Evolutionary conservation across 1,284 basidiomycete genomes (phyloP).

Genomic region (Fomitopsis betulina): DNA sequence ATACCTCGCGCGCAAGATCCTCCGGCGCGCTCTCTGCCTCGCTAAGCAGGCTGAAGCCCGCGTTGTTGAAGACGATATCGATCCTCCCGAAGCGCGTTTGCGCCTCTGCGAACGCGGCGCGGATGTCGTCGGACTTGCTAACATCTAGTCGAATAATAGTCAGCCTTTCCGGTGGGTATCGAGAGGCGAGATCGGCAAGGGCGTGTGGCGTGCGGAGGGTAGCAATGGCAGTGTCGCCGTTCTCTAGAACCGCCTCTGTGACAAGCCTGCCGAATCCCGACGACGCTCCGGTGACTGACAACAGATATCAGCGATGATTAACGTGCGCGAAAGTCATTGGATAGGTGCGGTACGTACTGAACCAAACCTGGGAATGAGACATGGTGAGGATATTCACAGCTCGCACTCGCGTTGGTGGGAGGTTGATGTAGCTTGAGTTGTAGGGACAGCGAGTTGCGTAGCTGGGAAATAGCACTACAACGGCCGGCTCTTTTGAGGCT

Average conservation of each 20-base stretch:
- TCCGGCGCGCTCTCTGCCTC: slow-evolving; percentile 19
- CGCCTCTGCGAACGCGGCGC: slow-evolving; percentile 8
- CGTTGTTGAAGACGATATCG: slow-evolving; percentile 20
- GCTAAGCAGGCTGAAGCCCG: slow-evolving; percentile 10
- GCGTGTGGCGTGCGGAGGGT: slow-evolving; percentile 13
- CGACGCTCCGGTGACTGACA: slow-evolving; percentile 18
- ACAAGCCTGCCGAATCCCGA: slow-evolving; percentile 14
- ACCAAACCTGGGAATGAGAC: slow-evolving; percentile 1
- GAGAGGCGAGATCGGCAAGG: slow-evolving; percentile 10
- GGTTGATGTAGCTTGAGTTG: background rate
- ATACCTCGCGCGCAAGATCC: slow-evolving; percentile 15
- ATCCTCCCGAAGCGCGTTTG: slow-evolving; percentile 13
- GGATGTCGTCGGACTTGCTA: slow-evolving; percentile 8
- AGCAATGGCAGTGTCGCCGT: slow-evolving; percentile 14
- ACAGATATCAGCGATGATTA: background rate
- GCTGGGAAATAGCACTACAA: background rate
- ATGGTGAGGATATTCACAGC: background rate
- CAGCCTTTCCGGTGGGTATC: slow-evolving; percentile 12
- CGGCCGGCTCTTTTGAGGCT: background rate
- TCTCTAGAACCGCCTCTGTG: slow-evolving; percentile 9
- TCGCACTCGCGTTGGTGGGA: background rate
- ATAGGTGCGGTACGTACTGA: slow-evolving; percentile 1
- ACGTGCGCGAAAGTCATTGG: background rate
- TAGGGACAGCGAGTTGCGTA: background rate
- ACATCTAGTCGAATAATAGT: slow-evolving; percentile 16